Percentiles rank a stretch among this genome's conserved stretches.
phyloP scores from a whole-genome alignment of 2,329 filamentous ascomycete genomes.

The Pseudogymnoascus sp. region DNA sequence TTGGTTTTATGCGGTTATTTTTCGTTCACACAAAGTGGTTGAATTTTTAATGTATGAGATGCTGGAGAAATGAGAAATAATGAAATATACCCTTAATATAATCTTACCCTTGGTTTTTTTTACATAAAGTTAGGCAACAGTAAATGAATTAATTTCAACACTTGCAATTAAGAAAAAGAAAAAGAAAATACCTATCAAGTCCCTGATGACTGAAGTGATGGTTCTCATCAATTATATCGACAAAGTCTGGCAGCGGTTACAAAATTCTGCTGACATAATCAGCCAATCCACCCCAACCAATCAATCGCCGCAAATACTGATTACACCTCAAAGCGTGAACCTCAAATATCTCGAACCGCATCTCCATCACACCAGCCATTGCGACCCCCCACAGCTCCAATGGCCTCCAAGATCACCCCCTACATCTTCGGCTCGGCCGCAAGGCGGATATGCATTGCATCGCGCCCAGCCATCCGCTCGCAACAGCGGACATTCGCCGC shows the following conservation, averaged over 20 bases:
- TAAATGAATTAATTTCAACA: background rate
- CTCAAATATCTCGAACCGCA: constrained; percentile 9
- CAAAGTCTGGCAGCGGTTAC: background rate
- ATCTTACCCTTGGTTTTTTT: background rate
- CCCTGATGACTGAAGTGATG: background rate
- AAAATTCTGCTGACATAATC: constrained; percentile 6
- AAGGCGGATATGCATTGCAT: constrained; percentile 55
- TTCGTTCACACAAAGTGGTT: background rate
- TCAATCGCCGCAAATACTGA: constrained; percentile 9
- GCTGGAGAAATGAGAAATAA: background rate
- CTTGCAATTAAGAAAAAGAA: background rate
- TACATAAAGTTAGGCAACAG: too few relatives aligned
- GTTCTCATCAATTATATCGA: background rate
- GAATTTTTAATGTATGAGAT: background rate
- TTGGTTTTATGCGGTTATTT: background rate
- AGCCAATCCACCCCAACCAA: background rate
- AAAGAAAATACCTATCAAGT: background rate
- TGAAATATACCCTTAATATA: background rate
- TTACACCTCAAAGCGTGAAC: constrained; percentile 9
- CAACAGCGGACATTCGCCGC: constrained; percentile 68
- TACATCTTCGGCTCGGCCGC: constrained; percentile 62
- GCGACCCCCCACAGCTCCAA: constrained; percentile 34
- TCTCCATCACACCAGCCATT: constrained; percentile 24
- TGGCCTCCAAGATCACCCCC: constrained; percentile 79
- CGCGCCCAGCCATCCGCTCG: constrained; percentile 36